A percentile compares a stretch with the other conserved stretches of the same genome.
Conservation (phyloP, 805 yeast species). For the Monosporozyma servazzii region DNA sequence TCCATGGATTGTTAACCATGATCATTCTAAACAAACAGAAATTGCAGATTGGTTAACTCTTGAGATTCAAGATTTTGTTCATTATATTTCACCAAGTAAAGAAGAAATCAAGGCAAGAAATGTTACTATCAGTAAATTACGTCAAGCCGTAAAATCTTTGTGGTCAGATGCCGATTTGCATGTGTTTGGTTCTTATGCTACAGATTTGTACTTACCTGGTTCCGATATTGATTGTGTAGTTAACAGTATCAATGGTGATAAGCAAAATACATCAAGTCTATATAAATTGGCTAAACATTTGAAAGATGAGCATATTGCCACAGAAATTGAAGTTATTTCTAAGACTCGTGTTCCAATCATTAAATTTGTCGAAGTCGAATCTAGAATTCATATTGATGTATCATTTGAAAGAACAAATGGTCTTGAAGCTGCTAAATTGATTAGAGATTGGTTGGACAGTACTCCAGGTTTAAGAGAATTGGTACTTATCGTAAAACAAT, state of each 20-base stretch:
- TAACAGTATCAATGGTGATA: constrained; percentile 48
- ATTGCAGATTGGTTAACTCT: constrained; percentile 79
- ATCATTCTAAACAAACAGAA: constrained; percentile 66
- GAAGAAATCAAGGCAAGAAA: constrained; percentile 65
- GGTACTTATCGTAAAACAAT: constrained; percentile 76
- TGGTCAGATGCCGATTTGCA: constrained; percentile 78
- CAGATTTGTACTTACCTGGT: constrained; percentile 87
- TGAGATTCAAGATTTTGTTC: constrained; percentile 78
- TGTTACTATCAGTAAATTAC: constrained; percentile 50
- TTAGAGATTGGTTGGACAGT: constrained; percentile 60
- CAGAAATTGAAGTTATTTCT: constrained; percentile 74
- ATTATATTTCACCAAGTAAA: constrained; percentile 76
- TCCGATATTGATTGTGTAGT: constrained; percentile 94
- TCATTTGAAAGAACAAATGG: constrained; percentile 86
- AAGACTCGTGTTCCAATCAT: constrained; percentile 91
- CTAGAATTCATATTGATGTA: constrained; percentile 72
- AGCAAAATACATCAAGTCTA: constrained; percentile 53
- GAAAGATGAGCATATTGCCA: constrained; percentile 52
- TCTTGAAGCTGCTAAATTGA: constrained; percentile 68
- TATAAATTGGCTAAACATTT: constrained; percentile 67
- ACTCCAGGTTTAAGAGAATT: constrained; percentile 78
- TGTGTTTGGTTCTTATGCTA: constrained; percentile 91
- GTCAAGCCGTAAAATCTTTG: constrained; percentile 39
- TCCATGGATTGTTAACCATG: constrained; percentile 76
- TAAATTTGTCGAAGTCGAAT: constrained; percentile 68